Percentiles rank a stretch among this genome's conserved stretches.
phyloP scores from a whole-genome alignment of 2,329 filamentous ascomycete species.

The Paecilomyces niveus region DNA sequence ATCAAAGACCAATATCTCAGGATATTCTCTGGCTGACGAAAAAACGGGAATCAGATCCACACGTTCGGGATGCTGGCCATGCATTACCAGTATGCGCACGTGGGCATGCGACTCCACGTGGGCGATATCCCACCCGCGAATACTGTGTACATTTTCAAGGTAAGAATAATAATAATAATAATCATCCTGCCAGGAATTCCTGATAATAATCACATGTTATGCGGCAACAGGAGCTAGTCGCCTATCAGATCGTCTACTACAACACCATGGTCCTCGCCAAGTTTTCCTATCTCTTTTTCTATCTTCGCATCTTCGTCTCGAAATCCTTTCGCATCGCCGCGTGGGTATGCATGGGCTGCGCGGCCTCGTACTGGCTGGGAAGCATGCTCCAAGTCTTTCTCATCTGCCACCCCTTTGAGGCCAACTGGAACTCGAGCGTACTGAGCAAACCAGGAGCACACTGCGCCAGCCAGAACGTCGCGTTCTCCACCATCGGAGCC shows the following conservation, averaged over 20 bases:
- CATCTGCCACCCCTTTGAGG: constrained; percentile 12
- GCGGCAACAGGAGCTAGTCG: constrained; percentile 10
- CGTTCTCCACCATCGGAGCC: constrained; percentile 15
- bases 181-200: too few relatives aligned
- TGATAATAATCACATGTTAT: too few relatives aligned
- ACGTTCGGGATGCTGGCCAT: too few relatives aligned
- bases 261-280: constrained; percentile 22
- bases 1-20: too few relatives aligned
- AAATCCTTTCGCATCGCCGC: constrained; percentile 22
- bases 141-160: too few relatives aligned
- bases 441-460: constrained; percentile 11
- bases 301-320: constrained; percentile 23
- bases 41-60: too few relatives aligned
- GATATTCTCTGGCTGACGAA: too few relatives aligned
- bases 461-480: constrained; percentile 14
- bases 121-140: too few relatives aligned
- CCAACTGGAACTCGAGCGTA: constrained; percentile 17
- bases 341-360: constrained; percentile 16
- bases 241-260: constrained; percentile 20
- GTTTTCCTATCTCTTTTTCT: constrained; percentile 23
- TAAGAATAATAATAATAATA: too few relatives aligned
- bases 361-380: constrained; percentile 21
- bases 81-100: too few relatives aligned
- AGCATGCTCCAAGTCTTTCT: constrained; percentile 18
- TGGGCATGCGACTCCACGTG: too few relatives aligned